A percentile compares a stretch with the other conserved stretches of the same genome.
Conservation (phyloP, 1,284 basidiomycete species). For the Ustanciosporium gigantosporum region DNA sequence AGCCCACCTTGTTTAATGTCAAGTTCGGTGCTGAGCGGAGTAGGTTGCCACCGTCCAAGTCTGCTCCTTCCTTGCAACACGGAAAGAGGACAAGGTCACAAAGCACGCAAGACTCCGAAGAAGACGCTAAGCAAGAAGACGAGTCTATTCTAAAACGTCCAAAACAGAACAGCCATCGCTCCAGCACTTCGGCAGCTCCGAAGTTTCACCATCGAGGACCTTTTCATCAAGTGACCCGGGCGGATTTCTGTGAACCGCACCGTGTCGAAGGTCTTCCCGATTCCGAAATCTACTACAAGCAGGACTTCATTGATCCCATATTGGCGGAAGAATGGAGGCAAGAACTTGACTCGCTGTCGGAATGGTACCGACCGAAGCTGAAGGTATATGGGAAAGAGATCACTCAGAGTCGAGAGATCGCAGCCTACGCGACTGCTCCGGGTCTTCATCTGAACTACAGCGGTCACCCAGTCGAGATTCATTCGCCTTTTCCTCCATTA, state of each 20-base stretch:
- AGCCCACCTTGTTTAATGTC: constrained; percentile 34
- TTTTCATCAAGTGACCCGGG: constrained; percentile 28
- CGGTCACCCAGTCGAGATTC: constrained; percentile 59
- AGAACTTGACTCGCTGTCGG: constrained; percentile 57
- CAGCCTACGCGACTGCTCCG: constrained; percentile 58
- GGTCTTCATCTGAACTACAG: constrained; percentile 63
- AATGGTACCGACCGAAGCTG: constrained; percentile 65
- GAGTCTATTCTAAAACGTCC: neutral
- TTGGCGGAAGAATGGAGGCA: constrained; percentile 63
- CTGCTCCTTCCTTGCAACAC: too few relatives aligned
- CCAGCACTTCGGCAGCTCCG: constrained; percentile 12
- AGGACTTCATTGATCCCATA: constrained; percentile 60
- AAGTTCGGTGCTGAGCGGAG: constrained; percentile 22
- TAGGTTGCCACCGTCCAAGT: constrained; percentile 8
- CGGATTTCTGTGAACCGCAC: constrained; percentile 17
- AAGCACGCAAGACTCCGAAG: too few relatives aligned
- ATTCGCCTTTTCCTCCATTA: constrained; percentile 63
- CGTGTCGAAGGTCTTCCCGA: constrained; percentile 41
- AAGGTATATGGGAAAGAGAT: constrained; percentile 66
- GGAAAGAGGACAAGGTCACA: too few relatives aligned
- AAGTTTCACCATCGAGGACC: constrained; percentile 29
- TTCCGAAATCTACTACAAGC: constrained; percentile 63
- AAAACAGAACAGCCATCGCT: too few relatives aligned
- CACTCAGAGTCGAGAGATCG: constrained; percentile 64
- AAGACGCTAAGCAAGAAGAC: too few relatives aligned